Conservation (phyloP, 139 green algal species). For the Chlorella sorokiniana region DNA sequence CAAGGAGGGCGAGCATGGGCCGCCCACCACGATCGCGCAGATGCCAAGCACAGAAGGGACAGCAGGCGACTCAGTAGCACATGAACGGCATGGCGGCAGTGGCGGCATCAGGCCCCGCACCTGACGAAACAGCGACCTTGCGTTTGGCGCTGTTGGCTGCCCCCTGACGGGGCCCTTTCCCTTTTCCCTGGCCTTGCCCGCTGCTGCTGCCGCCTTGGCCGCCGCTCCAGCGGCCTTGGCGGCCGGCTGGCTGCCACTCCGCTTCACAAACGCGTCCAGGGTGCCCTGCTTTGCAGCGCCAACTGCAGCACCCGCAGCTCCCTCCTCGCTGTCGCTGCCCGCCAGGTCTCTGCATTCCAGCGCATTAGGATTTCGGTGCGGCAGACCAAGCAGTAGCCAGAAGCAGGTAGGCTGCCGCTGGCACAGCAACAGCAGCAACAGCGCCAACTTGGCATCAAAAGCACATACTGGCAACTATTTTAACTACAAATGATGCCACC, state of each 20-base stretch:
- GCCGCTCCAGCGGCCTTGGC: not conserved
- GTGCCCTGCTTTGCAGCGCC: not conserved
- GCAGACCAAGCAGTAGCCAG: not conserved
- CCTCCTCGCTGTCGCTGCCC: not conserved
- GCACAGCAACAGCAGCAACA: too few species aligned
- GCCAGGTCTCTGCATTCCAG: constrained; percentile 2
- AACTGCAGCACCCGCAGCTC: too few species aligned
- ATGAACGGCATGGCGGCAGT: too few species aligned
- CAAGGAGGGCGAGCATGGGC: too few species aligned
- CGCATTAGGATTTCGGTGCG: too few species aligned
- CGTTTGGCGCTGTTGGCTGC: not conserved
- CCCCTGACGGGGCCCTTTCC: too few species aligned
- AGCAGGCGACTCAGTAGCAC: too few species aligned
- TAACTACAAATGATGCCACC: not conserved
- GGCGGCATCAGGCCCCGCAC: too few species aligned
- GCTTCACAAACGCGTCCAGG: not conserved
- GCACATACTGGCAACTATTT: not conserved
- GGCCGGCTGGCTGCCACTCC: not conserved
- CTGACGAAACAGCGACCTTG: not conserved
- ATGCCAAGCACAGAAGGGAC: too few species aligned
- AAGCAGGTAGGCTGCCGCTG: too few species aligned
- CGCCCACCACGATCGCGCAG: too few species aligned
- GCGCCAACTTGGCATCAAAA: too few species aligned
- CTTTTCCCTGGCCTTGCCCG: not conserved
- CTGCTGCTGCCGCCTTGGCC: constrained; percentile 1